Base-by-base conservation (phyloP, 1,139 yeast species). In the Scheffersomyces cryptocercus region DNA sequence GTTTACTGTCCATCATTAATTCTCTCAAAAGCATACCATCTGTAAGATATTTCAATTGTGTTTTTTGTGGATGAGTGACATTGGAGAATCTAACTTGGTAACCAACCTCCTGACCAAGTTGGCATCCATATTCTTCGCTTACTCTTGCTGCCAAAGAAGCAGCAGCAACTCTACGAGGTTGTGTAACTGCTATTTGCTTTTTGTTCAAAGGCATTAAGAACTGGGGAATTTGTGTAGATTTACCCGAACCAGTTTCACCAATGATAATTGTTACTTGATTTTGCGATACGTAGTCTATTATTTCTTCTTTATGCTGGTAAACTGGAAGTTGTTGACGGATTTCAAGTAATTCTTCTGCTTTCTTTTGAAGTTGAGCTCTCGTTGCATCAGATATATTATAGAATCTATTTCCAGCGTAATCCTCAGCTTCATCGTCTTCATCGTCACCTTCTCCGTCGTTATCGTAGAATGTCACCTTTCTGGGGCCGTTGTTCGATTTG, bases 181-280 rank as follows among this genome's bases (percentile, higher is more conserved):
- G 99, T 0, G 99, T 93, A 6, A 93, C 91, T 0, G 96, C 98
- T 13, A 93, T 84, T 28, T 79, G 73, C 47, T 80, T 81, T 29
- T 68, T 64, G 46, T 70, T 73, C 30, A 64, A 55, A 0, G 77
- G 75, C 68, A 85, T 75, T 31, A 93, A 65, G 56, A 93, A 89
- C 58, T 93, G 99, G 0, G 99, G 99, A 26, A 93, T 88, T 66
- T 93, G 99, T 0, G 99, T 93, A 3, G 99, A 93, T 62, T 93
- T 93, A 70, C 99, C 99, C 6, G 97, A 89, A 64, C 99, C 99
- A 0, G 99, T 93, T 55, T 93, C 98, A 64, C 99, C 99, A 59
- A 93, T 86, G 10, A 93, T 73, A 4, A 93, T 82, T 0, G 91
- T 82, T 4, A 89, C 95, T 49, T 78, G 84, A 54, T 85, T 79